Conservation (phyloP, 2,329 filamentous ascomycete species). For the Polytolypa hystricis region DNA sequence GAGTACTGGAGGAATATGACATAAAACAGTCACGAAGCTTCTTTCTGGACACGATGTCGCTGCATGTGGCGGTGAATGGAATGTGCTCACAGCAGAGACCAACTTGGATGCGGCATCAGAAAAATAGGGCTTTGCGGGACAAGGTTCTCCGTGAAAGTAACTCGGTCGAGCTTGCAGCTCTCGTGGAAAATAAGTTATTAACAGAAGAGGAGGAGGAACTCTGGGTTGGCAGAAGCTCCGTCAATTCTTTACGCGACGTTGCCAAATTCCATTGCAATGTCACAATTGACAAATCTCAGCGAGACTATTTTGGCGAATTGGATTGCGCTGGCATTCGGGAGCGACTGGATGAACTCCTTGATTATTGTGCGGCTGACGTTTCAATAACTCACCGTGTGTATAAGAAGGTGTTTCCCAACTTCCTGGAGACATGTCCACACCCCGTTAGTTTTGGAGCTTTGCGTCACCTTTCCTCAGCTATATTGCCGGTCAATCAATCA, state of each 20-base stretch:
- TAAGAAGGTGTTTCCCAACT: constrained; percentile 82
- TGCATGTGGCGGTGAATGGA: constrained; percentile 94
- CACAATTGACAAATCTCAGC: constrained; percentile 76
- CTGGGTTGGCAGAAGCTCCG: constrained; percentile 88
- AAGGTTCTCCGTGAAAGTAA: constrained; percentile 62
- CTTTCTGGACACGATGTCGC: constrained; percentile 94
- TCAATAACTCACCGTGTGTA: constrained; percentile 89
- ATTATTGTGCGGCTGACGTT: constrained; percentile 94
- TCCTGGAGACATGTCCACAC: constrained; percentile 82
- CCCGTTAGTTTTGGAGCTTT: constrained; percentile 94
- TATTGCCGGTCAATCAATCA: constrained; percentile 74
- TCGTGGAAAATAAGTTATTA: constrained; percentile 57
- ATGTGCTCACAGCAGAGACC: constrained; percentile 97
- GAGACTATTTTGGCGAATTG: constrained; percentile 77
- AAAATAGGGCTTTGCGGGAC: constrained; percentile 73
- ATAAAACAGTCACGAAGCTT: constrained; percentile 70
- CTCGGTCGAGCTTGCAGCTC: constrained; percentile 56
- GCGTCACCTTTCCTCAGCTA: constrained; percentile 84
- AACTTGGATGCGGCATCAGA: constrained; percentile 95
- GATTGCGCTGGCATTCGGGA: constrained; percentile 58
- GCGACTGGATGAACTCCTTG: constrained; percentile 70
- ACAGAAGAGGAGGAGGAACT: constrained; percentile 83
- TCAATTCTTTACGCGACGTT: constrained; percentile 90
- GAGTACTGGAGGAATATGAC: constrained; percentile 80
- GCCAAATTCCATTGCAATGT: constrained; percentile 92